Evolutionary conservation across 2,329 filamentous ascomycete species (phyloP).

Genomic region (Beauveria pseudobassiana): DNA sequence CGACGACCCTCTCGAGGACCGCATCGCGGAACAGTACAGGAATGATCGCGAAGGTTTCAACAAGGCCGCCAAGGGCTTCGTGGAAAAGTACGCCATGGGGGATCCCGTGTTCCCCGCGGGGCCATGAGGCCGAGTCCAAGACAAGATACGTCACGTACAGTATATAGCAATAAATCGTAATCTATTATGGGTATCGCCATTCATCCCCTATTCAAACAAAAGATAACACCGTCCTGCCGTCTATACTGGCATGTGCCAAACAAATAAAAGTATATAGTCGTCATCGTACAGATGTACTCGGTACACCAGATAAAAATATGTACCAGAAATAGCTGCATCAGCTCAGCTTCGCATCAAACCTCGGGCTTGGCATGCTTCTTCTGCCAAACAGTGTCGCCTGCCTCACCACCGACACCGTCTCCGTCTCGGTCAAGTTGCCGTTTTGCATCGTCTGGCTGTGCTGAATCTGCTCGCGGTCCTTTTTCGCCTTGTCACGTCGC

Average conservation of each 20-base stretch:
- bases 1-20: slow-evolving; percentile 80
- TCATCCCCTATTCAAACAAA: slow-evolving; percentile 16
- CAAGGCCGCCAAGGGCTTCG: slow-evolving; percentile 67
- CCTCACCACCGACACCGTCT: slow-evolving; percentile 17
- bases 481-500: slow-evolving; percentile 48
- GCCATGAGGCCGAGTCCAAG: not conserved
- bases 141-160: not conserved
- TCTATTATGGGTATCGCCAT: slow-evolving; percentile 13
- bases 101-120: slow-evolving; percentile 28
- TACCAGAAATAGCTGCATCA: not conserved
- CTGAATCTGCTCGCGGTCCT: slow-evolving; percentile 26
- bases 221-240: slow-evolving; percentile 3
- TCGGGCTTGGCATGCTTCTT: slow-evolving; percentile 26
- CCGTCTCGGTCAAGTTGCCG: slow-evolving; percentile 25
- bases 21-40: slow-evolving; percentile 79
- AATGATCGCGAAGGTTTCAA: slow-evolving; percentile 62
- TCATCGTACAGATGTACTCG: slow-evolving; percentile 7
- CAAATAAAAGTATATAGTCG: slow-evolving; percentile 11
- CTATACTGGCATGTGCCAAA: slow-evolving; percentile 1
- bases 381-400: slow-evolving; percentile 36
- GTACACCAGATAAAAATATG: slow-evolving; percentile 10
- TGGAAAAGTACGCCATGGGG: slow-evolving; percentile 59
- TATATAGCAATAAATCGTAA: not conserved
- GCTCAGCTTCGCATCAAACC: not conserved
- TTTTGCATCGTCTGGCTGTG: slow-evolving; percentile 21